Evolutionary conservation across 108 stramenopile species (phyloP).

Genomic region (Nannochloropsis salina): DNA sequence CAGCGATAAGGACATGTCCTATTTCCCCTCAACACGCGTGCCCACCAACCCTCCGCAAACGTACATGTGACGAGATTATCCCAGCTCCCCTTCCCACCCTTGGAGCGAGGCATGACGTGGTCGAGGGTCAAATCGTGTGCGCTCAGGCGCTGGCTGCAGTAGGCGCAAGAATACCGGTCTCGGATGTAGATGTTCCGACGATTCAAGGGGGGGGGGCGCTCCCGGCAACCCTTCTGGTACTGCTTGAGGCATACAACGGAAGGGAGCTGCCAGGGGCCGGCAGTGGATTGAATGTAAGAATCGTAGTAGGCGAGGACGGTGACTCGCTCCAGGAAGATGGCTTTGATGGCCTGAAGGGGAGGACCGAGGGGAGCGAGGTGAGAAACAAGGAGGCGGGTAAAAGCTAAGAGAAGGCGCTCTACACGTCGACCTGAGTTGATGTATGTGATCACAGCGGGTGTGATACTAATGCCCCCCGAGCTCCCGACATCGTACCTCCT

Average conservation of each 20-base stretch:
- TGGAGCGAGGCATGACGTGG: constrained; percentile 40
- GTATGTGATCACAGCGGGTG: no score
- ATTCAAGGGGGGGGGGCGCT: constrained; percentile 36
- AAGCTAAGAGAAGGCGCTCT: no score
- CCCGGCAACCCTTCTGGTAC: constrained; percentile 4
- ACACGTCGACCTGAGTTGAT: no score
- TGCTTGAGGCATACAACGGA: constrained; percentile 52
- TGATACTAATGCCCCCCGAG: no score
- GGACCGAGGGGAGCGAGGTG: not conserved
- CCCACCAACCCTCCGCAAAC: not conserved
- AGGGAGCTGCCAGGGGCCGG: constrained; percentile 35
- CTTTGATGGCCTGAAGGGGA: constrained; percentile 52
- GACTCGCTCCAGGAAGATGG: constrained; percentile 52
- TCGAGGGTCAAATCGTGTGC: constrained; percentile 43
- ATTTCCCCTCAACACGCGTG: no score
- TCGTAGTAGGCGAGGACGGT: constrained; percentile 50
- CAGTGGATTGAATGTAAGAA: constrained; percentile 29
- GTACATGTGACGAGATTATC: constrained; percentile 33
- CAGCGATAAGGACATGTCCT: no score
- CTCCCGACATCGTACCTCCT: not conserved
- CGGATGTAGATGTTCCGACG: constrained; percentile 47
- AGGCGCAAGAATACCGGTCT: constrained; percentile 50
- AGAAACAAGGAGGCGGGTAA: not conserved
- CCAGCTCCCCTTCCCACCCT: constrained; percentile 32
- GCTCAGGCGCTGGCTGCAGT: constrained; percentile 40